Percentiles rank a stretch among this genome's conserved stretches.
Conservation (phyloP, 371 early-diverging fungal genomes). For the Syncephalastrum racemosum region DNA sequence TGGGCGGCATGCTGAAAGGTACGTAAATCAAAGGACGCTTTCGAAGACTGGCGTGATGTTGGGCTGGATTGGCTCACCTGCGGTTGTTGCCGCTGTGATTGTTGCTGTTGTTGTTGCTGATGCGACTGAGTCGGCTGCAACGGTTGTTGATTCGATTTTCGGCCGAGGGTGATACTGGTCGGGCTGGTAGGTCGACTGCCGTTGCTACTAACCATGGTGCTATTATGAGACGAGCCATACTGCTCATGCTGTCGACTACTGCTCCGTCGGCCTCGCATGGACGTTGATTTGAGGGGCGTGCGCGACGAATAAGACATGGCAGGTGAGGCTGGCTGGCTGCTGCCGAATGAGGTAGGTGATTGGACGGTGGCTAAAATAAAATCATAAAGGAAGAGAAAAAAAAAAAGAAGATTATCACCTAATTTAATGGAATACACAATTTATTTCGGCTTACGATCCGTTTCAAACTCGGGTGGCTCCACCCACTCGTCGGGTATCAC, state of each 20-base stretch:
- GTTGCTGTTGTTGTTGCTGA: neutral
- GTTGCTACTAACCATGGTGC: too few relatives aligned
- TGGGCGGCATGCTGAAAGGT: constrained; percentile 10
- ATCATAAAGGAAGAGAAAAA: neutral
- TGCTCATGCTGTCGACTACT: too few relatives aligned
- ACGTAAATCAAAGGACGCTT: constrained; percentile 14
- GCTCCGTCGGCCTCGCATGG: too few relatives aligned
- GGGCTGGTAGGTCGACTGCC: too few relatives aligned
- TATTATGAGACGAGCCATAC: too few relatives aligned
- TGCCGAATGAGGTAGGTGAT: constrained; percentile 4
- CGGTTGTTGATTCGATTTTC: too few relatives aligned
- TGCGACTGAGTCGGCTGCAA: constrained; percentile 7
- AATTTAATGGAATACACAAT: neutral
- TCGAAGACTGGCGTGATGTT: constrained; percentile 18
- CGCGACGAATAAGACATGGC: constrained; percentile 9
- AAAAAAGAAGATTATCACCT: neutral
- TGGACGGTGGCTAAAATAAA: constrained; percentile 3
- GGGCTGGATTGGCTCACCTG: constrained; percentile 9
- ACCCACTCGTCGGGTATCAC: constrained; percentile 68
- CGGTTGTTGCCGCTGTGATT: neutral
- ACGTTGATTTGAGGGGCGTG: constrained; percentile 1
- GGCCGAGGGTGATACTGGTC: too few relatives aligned
- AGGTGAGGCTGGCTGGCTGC: constrained; percentile 11
- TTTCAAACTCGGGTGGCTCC: constrained; percentile 57
- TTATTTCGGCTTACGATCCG: constrained; percentile 12